phyloP scores from a whole-genome alignment of 2,329 filamentous ascomycete genomes.

The Macrophomina pseudophaseolina region DNA sequence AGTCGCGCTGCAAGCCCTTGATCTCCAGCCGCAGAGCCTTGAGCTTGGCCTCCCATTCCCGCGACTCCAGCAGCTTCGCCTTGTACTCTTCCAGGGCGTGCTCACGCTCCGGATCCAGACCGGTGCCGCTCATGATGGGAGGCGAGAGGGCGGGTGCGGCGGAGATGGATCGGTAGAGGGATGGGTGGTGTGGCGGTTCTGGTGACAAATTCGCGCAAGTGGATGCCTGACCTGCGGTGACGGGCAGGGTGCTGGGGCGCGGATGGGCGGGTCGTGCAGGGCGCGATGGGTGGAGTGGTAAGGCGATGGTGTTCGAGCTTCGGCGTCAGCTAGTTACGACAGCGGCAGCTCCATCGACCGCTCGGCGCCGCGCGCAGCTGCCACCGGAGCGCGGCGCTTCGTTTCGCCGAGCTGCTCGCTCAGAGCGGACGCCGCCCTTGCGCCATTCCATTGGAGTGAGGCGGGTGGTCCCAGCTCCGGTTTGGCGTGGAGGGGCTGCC shows the following conservation, averaged over 20 bases:
- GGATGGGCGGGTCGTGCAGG: constrained; percentile 9
- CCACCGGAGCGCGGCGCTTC: constrained; percentile 5
- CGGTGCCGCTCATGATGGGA: constrained; percentile 40
- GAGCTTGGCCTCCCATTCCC: constrained; percentile 98
- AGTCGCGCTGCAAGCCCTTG: constrained; percentile 92
- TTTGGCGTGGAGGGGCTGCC: constrained; percentile 18
- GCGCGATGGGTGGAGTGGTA: constrained; percentile 3
- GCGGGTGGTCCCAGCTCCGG: constrained; percentile 17
- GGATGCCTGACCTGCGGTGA: background rate
- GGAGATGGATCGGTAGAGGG: constrained; percentile 7
- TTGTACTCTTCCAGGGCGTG: constrained; percentile 60
- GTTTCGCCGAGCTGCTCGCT: background rate
- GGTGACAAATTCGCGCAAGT: constrained; percentile 23
- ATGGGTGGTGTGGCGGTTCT: constrained; percentile 5
- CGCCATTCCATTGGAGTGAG: background rate
- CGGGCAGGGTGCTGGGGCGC: constrained; percentile 2
- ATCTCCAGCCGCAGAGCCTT: constrained; percentile 94
- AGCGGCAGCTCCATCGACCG: background rate
- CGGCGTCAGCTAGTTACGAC: constrained; percentile 13
- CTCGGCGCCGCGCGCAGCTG: background rate
- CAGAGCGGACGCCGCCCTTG: background rate
- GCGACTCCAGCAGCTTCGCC: constrained; percentile 75
- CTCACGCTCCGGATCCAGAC: constrained; percentile 55
- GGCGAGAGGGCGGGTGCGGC: constrained; percentile 10
- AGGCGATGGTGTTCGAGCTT: constrained; percentile 11